Conservation (phyloP, 495 filamentous ascomycete genomes). For the Aspergillus taichungensis region DNA sequence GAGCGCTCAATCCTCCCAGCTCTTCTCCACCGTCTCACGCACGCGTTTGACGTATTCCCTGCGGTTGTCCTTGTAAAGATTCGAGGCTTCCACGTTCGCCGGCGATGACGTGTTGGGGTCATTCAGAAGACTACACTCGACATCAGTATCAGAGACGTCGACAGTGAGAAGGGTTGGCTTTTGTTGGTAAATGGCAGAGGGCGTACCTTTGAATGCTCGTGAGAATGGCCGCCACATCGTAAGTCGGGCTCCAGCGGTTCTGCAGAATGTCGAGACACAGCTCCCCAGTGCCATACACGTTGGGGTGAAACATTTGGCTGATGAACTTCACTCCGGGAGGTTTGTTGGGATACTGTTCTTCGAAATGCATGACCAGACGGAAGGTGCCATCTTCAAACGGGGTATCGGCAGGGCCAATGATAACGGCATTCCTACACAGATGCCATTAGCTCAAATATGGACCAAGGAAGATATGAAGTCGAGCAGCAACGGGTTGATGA, state of each 20-base stretch:
- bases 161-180: neutral
- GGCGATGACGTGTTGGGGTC: conserved; percentile 97
- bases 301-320: conserved; percentile 98
- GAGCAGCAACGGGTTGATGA: neutral
- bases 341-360: conserved; percentile 97
- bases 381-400: conserved; percentile 99
- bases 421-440: conserved; percentile 82
- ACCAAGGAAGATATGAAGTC: neutral
- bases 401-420: conserved; percentile 94
- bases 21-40: conserved; percentile 95
- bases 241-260: conserved; percentile 97
- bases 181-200: conserved; percentile 3
- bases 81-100: conserved; percentile 96
- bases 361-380: conserved; percentile 96
- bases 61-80: conserved; percentile 96
- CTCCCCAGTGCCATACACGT: conserved; percentile 95
- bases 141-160: neutral
- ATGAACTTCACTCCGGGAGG: conserved; percentile 97
- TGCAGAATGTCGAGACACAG: conserved; percentile 95
- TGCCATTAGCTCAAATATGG: conserved; percentile 1
- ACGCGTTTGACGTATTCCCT: conserved; percentile 94
- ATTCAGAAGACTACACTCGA: conserved; percentile 69
- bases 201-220: conserved; percentile 93
- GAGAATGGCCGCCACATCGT: conserved; percentile 93
- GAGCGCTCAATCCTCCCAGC: conserved; percentile 74